phyloP scores from a whole-genome alignment of 805 yeast genomes.

The Kluyveromyces starmeri region DNA sequence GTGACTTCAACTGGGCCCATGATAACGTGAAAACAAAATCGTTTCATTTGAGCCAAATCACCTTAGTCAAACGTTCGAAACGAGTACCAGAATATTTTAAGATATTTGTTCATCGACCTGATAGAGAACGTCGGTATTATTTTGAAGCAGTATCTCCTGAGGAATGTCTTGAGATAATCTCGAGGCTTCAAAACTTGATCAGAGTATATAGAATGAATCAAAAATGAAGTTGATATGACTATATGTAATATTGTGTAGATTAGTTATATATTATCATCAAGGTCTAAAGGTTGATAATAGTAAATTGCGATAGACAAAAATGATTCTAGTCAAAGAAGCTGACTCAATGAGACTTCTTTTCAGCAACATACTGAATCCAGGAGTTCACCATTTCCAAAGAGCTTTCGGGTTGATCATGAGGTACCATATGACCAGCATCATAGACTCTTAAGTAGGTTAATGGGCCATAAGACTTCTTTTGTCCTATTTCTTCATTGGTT shows the following conservation, averaged over 20 bases:
- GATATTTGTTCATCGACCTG: conserved; percentile 60
- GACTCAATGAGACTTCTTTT: no score
- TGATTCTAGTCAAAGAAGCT: no score
- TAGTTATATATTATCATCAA: no score
- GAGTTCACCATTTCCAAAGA: conserved; percentile 62
- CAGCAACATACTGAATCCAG: conserved; percentile 55
- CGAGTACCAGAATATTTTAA: conserved; percentile 76
- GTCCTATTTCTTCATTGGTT: conserved; percentile 47
- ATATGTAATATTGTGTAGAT: no score
- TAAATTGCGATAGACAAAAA: not conserved
- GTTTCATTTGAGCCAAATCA: conserved; percentile 73
- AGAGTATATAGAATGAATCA: conserved; percentile 43
- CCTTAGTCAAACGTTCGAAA: conserved; percentile 64
- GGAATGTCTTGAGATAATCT: conserved; percentile 68
- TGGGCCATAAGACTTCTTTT: conserved; percentile 59
- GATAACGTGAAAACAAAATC: conserved; percentile 76
- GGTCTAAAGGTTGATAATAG: no score
- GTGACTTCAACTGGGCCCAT: conserved; percentile 57
- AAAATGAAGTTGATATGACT: conserved; percentile 5
- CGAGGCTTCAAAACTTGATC: conserved; percentile 51
- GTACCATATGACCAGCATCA: conserved; percentile 91
- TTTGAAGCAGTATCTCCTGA: conserved; percentile 59
- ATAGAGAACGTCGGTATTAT: conserved; percentile 74
- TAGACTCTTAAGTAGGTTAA: conserved; percentile 71
- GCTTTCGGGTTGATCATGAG: conserved; percentile 73